Evolutionary conservation across 257 asterid genomes (phyloP), one percentile per base, ranked within the genome.

Genomic region (Solanum commersonii): DNA sequence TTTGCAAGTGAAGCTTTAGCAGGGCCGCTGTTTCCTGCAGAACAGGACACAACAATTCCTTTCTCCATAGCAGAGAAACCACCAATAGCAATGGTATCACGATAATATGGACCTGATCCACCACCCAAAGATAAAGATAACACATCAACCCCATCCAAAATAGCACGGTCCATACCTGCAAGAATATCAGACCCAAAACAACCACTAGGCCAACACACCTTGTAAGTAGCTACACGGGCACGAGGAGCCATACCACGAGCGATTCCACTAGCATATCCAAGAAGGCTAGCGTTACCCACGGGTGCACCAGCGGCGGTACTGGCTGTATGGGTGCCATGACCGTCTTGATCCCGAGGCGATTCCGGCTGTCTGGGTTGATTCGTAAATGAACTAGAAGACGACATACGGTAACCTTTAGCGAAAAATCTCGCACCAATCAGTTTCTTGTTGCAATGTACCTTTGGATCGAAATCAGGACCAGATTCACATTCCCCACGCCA

Each of bases 21-120:
- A 8, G 94, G 94, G 2, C 94, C 94, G 49, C 91, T 89, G 23
- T 92, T 92, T 18, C 94, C 94, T 25, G 94, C 94, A 5, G 93
- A 91, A 52, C 94, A 92, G 0, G 93, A 91, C 31, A 92, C 94
- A 35, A 91, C 52, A 5, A 92, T 91, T 4, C 94, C 93, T 65
- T 29, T 91, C 86, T 90, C 92, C 83, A 90, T 89, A 1, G 94
- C 94, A 31, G 92, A 20, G 67, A 91, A 92, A 16, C 92, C 93
- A 40, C 94, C 94, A 22, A 92, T 91, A 8, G 94, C 94, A 15
- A 92, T 92, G 0, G 92, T 89, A 82, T 92, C 94, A 0, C 90
- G 93, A 46, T 89, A 92, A 67, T 92, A 92, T 9, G 94, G 93
- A 16, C 90, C 93, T 8, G 94, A 92, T 40, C 93, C 93, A 37